Percentiles rank a stretch among this genome's conserved stretches.
Evolutionary conservation across 176 grass and related monocot species (phyloP).

Genomic region (Neostapfia colusana): DNA sequence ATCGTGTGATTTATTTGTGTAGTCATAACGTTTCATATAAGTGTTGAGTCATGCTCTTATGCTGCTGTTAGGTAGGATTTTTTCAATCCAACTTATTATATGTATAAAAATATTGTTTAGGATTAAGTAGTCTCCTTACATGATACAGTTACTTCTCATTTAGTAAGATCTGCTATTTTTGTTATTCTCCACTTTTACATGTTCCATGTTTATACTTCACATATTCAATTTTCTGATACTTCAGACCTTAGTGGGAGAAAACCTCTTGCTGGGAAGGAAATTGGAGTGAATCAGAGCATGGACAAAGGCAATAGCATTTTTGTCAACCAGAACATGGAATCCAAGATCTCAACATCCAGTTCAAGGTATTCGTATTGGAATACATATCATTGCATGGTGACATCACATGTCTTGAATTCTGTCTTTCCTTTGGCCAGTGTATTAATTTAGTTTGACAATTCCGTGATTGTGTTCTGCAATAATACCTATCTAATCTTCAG

Average conservation of each 20-base stretch:
- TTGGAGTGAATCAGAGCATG: conserved; percentile 50
- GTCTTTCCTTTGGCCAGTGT: conserved; percentile 8
- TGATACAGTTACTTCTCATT: background rate
- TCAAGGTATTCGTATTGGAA: conserved; percentile 49
- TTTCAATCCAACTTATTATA: conserved; percentile 8
- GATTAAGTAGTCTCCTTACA: conserved; percentile 11
- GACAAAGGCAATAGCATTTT: conserved; percentile 50
- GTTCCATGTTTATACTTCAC: background rate
- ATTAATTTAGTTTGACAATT: conserved; percentile 16
- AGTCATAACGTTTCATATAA: no score
- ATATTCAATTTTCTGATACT: conserved; percentile 20
- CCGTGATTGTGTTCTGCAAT: background rate
- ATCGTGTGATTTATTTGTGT: conserved; percentile 25
- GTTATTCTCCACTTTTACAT: conserved; percentile 9
- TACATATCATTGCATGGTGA: background rate
- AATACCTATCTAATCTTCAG: background rate
- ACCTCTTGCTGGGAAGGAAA: conserved; percentile 55
- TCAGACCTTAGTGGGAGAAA: conserved; percentile 59
- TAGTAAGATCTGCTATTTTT: conserved; percentile 5
- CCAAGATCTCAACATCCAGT: conserved; percentile 40
- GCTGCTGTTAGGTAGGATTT: conserved; percentile 22
- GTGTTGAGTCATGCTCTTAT: background rate
- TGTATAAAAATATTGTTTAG: background rate
- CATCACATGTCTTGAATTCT: background rate
- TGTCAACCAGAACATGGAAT: conserved; percentile 46